phyloP scores from a whole-genome alignment of 345 rosid genomes.

The Orychophragmus violaceus region DNA sequence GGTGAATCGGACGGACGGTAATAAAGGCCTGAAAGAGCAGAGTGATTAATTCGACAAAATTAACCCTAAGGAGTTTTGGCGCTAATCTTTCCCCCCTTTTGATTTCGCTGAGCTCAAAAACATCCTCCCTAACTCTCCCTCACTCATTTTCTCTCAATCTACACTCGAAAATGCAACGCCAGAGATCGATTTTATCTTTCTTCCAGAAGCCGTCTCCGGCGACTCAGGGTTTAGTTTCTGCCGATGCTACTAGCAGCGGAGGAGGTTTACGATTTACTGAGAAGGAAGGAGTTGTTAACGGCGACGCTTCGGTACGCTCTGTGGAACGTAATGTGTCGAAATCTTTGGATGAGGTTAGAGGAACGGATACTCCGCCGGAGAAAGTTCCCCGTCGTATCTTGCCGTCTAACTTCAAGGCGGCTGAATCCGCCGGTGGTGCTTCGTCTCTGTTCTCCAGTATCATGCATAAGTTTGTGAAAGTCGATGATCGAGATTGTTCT shows the following conservation, averaged over 20 bases:
- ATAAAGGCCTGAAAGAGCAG: neutral
- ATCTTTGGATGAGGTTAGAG: slow-evolving; percentile 44
- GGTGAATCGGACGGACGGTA: slow-evolving; percentile 17
- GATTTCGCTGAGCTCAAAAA: neutral
- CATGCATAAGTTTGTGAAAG: slow-evolving; percentile 81
- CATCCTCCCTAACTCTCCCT: neutral
- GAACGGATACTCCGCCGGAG: slow-evolving; percentile 90
- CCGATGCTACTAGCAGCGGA: slow-evolving; percentile 6
- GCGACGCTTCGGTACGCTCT: slow-evolving; percentile 4
- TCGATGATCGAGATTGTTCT: slow-evolving; percentile 37
- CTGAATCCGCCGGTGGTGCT: slow-evolving; percentile 33
- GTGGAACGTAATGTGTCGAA: slow-evolving; percentile 17
- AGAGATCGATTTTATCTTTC: slow-evolving; percentile 68
- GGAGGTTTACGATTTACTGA: slow-evolving; percentile 18
- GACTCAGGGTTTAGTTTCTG: slow-evolving; percentile 24
- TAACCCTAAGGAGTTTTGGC: slow-evolving; percentile 30
- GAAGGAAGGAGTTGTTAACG: slow-evolving; percentile 22
- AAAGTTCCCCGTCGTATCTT: slow-evolving; percentile 71
- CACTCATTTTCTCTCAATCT: neutral
- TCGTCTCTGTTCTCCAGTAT: slow-evolving; percentile 75
- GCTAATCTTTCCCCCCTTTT: slow-evolving; percentile 32
- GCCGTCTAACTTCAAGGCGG: slow-evolving; percentile 31
- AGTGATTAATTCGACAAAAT: neutral
- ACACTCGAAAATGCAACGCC: slow-evolving; percentile 62
- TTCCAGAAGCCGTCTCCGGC: slow-evolving; percentile 54